Conservation (phyloP, 495 filamentous ascomycete species). For the Xylaria venustula region DNA sequence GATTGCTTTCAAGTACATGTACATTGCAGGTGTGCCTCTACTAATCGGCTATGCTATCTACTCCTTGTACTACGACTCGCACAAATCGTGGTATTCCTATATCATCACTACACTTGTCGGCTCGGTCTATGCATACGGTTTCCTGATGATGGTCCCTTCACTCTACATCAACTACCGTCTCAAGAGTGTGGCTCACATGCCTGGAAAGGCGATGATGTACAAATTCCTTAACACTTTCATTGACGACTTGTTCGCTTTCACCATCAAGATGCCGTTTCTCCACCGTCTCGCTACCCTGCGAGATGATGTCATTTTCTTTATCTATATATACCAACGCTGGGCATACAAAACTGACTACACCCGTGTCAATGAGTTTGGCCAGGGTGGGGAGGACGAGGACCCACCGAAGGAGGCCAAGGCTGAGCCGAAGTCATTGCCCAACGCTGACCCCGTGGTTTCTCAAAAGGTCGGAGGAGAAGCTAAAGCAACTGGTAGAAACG, state of each 20-base stretch:
- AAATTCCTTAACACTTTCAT: slow-evolving; percentile 84
- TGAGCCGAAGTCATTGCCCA: slow-evolving; percentile 21
- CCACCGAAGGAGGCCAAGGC: slow-evolving; percentile 30
- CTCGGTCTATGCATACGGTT: slow-evolving; percentile 95
- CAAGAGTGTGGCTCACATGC: slow-evolving; percentile 97
- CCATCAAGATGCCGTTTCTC: slow-evolving; percentile 97
- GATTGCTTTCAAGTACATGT: slow-evolving; percentile 96
- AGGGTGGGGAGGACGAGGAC: slow-evolving; percentile 84
- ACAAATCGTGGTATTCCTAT: slow-evolving; percentile 98
- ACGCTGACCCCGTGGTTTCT: slow-evolving; percentile 19
- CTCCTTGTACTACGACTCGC: slow-evolving; percentile 86
- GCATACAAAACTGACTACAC: slow-evolving; percentile 91
- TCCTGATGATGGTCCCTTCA: slow-evolving; percentile 98
- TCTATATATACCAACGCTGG: slow-evolving; percentile 95
- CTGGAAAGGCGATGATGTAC: slow-evolving; percentile 91
- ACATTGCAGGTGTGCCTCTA: slow-evolving; percentile 85
- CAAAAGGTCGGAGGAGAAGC: slow-evolving; percentile 22
- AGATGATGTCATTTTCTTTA: slow-evolving; percentile 97
- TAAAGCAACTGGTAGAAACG: slow-evolving; percentile 43
- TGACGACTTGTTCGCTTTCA: slow-evolving; percentile 84
- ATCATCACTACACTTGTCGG: slow-evolving; percentile 88
- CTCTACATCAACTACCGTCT: slow-evolving; percentile 98
- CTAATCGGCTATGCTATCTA: slow-evolving; percentile 86
- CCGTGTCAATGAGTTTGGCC: slow-evolving; percentile 95
- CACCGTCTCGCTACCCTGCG: slow-evolving; percentile 92